Conservation (phyloP, 2,329 filamentous ascomycete species). For the Monosporascus sp. region DNA sequence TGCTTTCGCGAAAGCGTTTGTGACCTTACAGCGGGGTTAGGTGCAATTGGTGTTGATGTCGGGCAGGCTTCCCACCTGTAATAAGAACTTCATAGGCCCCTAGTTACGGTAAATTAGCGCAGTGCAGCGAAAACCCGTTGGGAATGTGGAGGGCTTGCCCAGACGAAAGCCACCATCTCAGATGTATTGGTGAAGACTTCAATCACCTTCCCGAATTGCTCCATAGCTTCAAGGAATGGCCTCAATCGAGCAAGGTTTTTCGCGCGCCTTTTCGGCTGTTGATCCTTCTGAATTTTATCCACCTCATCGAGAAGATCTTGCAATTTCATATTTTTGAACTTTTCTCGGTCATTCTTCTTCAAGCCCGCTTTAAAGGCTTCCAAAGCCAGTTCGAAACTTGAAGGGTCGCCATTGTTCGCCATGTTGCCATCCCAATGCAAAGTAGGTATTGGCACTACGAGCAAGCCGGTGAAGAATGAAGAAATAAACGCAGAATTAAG, state of each 20-base stretch:
- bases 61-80: constrained; percentile 5
- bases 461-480: no score
- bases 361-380: not conserved
- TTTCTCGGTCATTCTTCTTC: not conserved
- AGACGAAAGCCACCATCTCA: constrained; percentile 19
- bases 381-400: not conserved
- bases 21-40: not conserved
- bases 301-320: constrained; percentile 1
- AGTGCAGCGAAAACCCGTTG: not conserved
- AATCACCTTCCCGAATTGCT: constrained; percentile 18
- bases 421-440: not conserved
- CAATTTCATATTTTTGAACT: not conserved
- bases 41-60: not conserved
- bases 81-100: constrained; percentile 14
- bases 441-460: no score
- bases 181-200: constrained; percentile 13
- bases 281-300: constrained; percentile 9
- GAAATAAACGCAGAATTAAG: no score
- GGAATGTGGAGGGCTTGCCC: constrained; percentile 10
- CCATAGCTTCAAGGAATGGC: constrained; percentile 19
- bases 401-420: not conserved
- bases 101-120: not conserved
- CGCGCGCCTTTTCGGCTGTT: constrained; percentile 7
- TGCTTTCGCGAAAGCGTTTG: constrained; percentile 3
- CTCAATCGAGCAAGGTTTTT: constrained; percentile 15